Evolutionary conservation across 2,329 filamentous ascomycete species (phyloP), one percentile per base, ranked within the genome.

Genomic region (Aspergillus sergii): DNA sequence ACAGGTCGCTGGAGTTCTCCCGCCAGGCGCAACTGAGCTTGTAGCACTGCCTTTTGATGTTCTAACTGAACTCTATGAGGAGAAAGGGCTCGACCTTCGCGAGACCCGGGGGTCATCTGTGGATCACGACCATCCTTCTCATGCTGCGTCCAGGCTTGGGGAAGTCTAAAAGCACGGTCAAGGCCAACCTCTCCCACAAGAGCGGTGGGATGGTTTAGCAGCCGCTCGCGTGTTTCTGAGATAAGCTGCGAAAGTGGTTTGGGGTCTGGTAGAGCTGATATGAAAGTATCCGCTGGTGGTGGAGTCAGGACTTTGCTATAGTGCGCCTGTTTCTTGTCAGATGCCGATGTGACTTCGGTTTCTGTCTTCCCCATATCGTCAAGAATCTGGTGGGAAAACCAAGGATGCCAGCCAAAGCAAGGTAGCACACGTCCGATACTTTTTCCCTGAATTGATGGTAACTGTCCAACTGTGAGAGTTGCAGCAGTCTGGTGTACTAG

Each of bases 341-440:
- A 41, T 34, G 70, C 66, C 14, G 59, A 50, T 28, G 39, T 11
- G 32, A 41, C 32, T 11, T 62, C 56, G 21, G 59, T 36, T 34
- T 64, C 68, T 71, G 76, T 73, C 23, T 66, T 41, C 7, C 57
- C 53, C 4, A 57, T 64, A 59, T 86, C 80, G 66, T 82, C 78
- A 67, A 83, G 82, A 71, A 89, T 83, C 64, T 88, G 85, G 71
- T 90, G 83, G 0, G 87, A 86, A 72, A 89, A 89, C 88, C 88
- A 90, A 0, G 88, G 88, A 74, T 90, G 88, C 88, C 88, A 90
- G 43, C 88, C 88, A 72, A 89, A 90, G 57, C 85, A 86, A 0
- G 88, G 88, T 0, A 89, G 70, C 30, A 89, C 76, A 62, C 80
- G 82, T 64, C 81, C 78, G 50, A 78, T 67, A 28, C 36, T 67